phyloP scores from a whole-genome alignment of 441 rosid species.

The Syzygium malaccense region DNA sequence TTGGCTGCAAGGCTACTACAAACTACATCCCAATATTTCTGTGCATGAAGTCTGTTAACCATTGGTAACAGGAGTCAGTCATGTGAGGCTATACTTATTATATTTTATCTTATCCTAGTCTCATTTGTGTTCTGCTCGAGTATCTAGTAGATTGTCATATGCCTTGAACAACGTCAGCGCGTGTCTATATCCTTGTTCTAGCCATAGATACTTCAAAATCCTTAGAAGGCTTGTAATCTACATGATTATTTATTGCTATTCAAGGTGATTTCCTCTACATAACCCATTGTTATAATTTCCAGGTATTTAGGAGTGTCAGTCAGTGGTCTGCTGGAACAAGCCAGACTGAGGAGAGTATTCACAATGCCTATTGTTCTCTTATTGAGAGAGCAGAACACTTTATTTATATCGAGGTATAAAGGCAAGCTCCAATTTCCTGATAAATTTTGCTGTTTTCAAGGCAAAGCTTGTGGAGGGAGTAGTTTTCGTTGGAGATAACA shows the following conservation, averaged over 20 bases:
- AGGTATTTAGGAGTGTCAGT: constrained; percentile 97
- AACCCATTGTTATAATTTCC: constrained; percentile 16
- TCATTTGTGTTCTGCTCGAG: neutral
- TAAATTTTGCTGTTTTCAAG: neutral
- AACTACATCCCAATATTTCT: neutral
- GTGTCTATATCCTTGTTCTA: neutral
- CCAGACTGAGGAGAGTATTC: constrained; percentile 1
- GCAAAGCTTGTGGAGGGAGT: neutral
- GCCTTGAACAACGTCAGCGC: neutral
- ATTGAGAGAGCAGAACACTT: neutral
- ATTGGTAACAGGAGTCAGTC: neutral
- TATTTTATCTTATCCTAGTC: neutral
- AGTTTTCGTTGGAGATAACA: neutral
- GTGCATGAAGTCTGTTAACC: neutral
- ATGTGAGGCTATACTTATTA: neutral
- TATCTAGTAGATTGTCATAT: neutral
- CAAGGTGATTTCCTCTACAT: neutral
- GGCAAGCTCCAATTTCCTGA: neutral
- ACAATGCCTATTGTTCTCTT: neutral
- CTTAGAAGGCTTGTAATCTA: neutral
- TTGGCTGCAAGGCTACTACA: neutral
- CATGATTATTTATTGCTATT: neutral
- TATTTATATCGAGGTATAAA: neutral
- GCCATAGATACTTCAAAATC: neutral
- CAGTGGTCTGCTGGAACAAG: constrained; percentile 99